Base-by-base conservation (phyloP, 2,329 filamentous ascomycete genomes). In the Fusarium globosum region DNA sequence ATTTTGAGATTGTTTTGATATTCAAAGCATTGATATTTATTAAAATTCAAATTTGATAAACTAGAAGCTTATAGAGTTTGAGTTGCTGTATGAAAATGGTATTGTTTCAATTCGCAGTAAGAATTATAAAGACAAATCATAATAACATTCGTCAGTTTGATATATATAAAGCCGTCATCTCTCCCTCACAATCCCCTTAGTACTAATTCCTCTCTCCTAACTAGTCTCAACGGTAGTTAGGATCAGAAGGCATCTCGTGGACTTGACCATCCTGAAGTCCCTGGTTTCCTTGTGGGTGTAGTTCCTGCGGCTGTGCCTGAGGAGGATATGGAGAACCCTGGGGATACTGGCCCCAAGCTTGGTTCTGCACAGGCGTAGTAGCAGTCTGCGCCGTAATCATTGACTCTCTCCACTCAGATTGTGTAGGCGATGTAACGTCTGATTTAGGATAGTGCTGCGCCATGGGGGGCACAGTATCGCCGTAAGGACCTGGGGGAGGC, bases 321-420 rank as follows among this genome's bases (percentile, higher is more conserved):
- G 30, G 21, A 26, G 49, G 18, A 18, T 38, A 38, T 1, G 23
- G 33, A 36, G 33, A 26, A 10, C 23, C 51, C 5, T 53, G 51
- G 2, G 69, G 45, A 41, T 61, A 49, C 14, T 73, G 65, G 7
- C 28, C 48, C 70, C 71, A 73, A 4, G 48, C 55, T 12, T 61
- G 46, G 18, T 59, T 38, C 20, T 71, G 63, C 13, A 61, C 61
- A 21, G 71, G 70, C 4, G 70, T 71, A 35, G 38, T 41, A 9
- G 61, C 39, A 38, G 18, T 61, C 16, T 58, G 57, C 10, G 43
- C 42, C 2, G 55, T 65, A 2, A 62, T 35, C 28, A 59, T 64
- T 1, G 66, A 73, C 7, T 64, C 61, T 2, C 62, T 56, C 71
- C 70, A 73, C 23, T 73, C 62, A 3, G 70, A 71, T 21, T 67